phyloP scores from a whole-genome alignment of 1,284 basidiomycete species.

The Cryptococcus sp. region DNA sequence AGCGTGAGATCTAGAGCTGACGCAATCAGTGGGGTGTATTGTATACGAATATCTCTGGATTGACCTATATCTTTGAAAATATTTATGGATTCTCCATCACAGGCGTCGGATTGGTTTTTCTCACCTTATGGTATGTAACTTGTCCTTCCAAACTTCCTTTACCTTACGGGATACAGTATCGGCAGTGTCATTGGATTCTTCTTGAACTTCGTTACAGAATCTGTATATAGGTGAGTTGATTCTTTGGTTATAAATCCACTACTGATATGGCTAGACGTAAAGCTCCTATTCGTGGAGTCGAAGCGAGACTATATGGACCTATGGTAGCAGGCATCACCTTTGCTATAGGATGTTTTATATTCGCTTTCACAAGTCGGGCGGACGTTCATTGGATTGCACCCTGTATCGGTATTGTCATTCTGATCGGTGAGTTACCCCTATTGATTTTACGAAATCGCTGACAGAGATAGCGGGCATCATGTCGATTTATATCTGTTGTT shows the following conservation, averaged over 20 bases:
- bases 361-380: conserved; percentile 37
- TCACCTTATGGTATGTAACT: conserved; percentile 56
- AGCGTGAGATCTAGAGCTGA: neutral
- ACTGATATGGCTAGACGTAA: conserved; percentile 50
- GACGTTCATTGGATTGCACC: conserved; percentile 35
- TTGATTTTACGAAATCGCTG: too few relatives aligned
- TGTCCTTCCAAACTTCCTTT: neutral
- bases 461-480: conserved; percentile 6
- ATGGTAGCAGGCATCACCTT: conserved; percentile 62
- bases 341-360: conserved; percentile 59
- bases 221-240: conserved; percentile 51
- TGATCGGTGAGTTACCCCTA: conserved; percentile 44
- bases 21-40: conserved; percentile 62
- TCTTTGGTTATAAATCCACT: neutral
- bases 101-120: conserved; percentile 60
- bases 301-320: conserved; percentile 66
- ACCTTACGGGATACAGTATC: conserved; percentile 50
- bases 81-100: conserved; percentile 65
- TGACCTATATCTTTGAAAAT: conserved; percentile 58
- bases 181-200: conserved; percentile 59
- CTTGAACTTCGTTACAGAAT: conserved; percentile 62
- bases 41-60: conserved; percentile 65
- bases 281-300: conserved; percentile 58
- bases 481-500: conserved; percentile 33
- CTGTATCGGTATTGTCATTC: conserved; percentile 56